Base-by-base conservation (phyloP, 169 alveolate genomes). In the Cryptosporidium parvum region DNA sequence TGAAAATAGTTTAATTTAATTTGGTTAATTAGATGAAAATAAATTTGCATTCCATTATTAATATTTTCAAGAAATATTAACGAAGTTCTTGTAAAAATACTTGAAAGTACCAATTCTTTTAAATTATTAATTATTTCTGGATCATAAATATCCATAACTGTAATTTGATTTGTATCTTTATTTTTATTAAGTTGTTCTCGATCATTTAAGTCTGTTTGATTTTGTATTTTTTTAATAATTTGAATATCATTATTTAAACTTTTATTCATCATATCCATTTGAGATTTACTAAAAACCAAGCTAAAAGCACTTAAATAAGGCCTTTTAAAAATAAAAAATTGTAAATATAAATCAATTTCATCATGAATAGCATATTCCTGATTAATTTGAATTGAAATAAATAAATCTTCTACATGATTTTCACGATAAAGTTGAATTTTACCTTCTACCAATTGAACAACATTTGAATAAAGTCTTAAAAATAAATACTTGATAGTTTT, bases 61-160 rank as follows among this genome's bases (percentile, higher is more conserved):
- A 73, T 73, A 31, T 39, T 73, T 21, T 73, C 86, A 18, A 73
- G 16, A 73, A 73, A 73, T 53, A 73, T 56, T 59, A 73, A n/a
- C 7, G 86, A 59, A 35, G 31, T 73, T 23, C 26, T 39, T n/a
- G 86, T 23, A 12, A 58, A 35, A 2, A 73, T 39, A 52, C 29
- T 56, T 2, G 86, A 53, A 3, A 73, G 51, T 18, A 39, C 70
- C 31, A 35, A 23, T 58, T 59, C 56, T 31, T 35, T 53, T 21
- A 73, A 21, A n/a, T 42, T 33, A 29, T 37, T 42, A n/a, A 56
- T 18, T 21, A 59, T 33, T 10, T 52, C 59, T 7, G 37, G 16
- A 21, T 73, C 39, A 73, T 73, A 73, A 73, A 73, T 73, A 53
- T 73, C 56, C n/a, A 73, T 18, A 33, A 35, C 21, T 2, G 69